phyloP scores from a whole-genome alignment of 139 green algal species.

The Monoraphidium neglectum region DNA sequence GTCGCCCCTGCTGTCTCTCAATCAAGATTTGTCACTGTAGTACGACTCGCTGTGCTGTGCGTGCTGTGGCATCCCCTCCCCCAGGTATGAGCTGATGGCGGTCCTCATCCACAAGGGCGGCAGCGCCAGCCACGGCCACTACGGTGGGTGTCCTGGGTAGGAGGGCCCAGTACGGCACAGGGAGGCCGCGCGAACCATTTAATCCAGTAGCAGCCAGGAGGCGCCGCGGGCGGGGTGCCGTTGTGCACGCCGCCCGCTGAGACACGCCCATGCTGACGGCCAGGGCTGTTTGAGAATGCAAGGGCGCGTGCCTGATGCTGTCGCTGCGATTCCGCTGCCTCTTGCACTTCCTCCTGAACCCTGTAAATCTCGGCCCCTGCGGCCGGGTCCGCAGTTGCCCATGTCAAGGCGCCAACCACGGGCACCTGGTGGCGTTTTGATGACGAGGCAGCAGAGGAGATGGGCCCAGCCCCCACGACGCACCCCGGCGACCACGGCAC shows the following conservation, averaged over 20 bases:
- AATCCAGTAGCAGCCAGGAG: background rate
- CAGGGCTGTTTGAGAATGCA: background rate
- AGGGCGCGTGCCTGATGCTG: background rate
- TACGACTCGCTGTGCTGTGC: too few species aligned
- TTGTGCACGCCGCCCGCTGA: background rate
- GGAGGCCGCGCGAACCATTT: background rate
- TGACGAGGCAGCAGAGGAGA: slow-evolving; percentile 66
- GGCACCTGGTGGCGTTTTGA: slow-evolving; percentile 89
- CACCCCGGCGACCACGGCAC: slow-evolving; percentile 36
- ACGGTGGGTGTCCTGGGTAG: slow-evolving; percentile 51
- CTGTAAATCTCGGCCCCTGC: background rate
- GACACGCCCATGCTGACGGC: background rate
- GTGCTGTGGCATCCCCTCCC: background rate
- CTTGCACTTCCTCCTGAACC: background rate
- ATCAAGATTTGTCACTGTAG: too few species aligned
- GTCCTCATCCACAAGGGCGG: slow-evolving; percentile 89
- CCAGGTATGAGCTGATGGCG: slow-evolving; percentile 69
- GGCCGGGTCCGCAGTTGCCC: slow-evolving; percentile 27
- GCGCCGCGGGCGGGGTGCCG: background rate
- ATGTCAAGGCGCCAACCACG: slow-evolving; percentile 34
- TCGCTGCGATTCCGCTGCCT: background rate
- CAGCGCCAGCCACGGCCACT: slow-evolving; percentile 81
- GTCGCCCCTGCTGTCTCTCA: too few species aligned
- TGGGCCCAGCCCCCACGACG: slow-evolving; percentile 48
- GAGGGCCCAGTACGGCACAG: background rate